Conservation (phyloP, 2,329 filamentous ascomycete species). For the Thelonectria blattea region DNA sequence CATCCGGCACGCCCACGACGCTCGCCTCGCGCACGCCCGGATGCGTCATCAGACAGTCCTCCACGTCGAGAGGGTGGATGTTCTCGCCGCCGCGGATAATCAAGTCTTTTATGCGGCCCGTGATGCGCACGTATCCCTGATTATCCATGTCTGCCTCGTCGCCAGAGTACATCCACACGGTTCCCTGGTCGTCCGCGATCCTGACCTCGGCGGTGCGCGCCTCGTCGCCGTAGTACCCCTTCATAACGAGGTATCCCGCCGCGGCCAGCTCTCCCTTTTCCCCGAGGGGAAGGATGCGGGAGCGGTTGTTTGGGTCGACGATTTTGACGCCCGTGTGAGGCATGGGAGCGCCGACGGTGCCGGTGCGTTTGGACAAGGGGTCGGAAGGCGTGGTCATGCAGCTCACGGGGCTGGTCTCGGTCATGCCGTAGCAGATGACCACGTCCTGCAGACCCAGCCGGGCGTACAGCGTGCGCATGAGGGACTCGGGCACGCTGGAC, state of each 20-base stretch:
- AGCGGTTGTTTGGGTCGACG: constrained; percentile 70
- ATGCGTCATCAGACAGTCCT: constrained; percentile 83
- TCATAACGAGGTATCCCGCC: constrained; percentile 87
- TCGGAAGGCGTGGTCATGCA: constrained; percentile 84
- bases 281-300: constrained; percentile 64
- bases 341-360: constrained; percentile 79
- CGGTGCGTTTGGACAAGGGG: constrained; percentile 73
- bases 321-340: constrained; percentile 82
- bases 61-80: constrained; percentile 91
- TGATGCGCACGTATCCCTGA: constrained; percentile 86
- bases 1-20: constrained; percentile 84
- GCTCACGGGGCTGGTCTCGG: constrained; percentile 80
- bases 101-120: constrained; percentile 90
- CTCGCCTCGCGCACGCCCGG: constrained; percentile 74
- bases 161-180: constrained; percentile 88
- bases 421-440: constrained; percentile 97
- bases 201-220: constrained; percentile 70
- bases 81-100: constrained; percentile 97
- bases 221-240: constrained; percentile 84
- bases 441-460: constrained; percentile 79
- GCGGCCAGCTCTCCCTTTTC: constrained; percentile 82
- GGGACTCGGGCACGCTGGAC: constrained; percentile 78
- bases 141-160: constrained; percentile 88
- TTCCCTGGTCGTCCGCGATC: constrained; percentile 53
- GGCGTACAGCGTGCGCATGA: constrained; percentile 79